Evolutionary conservation across 192 early-diverging fungal genomes (phyloP).

Genomic region (Coemansia sp.): DNA sequence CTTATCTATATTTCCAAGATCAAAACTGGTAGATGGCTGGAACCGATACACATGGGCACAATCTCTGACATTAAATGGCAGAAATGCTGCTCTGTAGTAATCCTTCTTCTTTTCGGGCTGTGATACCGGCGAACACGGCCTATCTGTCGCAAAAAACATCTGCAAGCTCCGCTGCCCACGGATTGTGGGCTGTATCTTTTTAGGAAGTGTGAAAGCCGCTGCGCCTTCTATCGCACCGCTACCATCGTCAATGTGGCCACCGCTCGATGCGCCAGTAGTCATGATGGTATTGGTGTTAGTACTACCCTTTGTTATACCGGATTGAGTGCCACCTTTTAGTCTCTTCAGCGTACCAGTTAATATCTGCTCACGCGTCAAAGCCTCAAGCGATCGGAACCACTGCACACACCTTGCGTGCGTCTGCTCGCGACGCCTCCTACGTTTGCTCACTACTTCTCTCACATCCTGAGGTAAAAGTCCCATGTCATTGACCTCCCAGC

Average conservation of each 20-base stretch:
- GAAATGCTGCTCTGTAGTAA: slow-evolving; percentile 40
- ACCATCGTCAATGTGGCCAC: neutral
- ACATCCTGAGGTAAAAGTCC: slow-evolving; percentile 30
- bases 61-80: slow-evolving; percentile 38
- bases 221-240: neutral
- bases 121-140: neutral
- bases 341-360: slow-evolving; percentile 29
- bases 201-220: neutral
- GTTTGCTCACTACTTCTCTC: slow-evolving; percentile 22
- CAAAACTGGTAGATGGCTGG: slow-evolving; percentile 28
- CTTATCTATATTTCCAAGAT: slow-evolving; percentile 37
- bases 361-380: slow-evolving; percentile 18
- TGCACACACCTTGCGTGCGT: slow-evolving; percentile 24
- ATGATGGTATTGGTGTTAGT: neutral
- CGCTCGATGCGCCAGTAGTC: neutral
- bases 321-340: slow-evolving; percentile 18
- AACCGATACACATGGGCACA: slow-evolving; percentile 30
- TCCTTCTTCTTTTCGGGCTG: neutral
- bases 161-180: slow-evolving; percentile 44
- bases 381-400: slow-evolving; percentile 27
- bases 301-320: neutral
- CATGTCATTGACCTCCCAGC: slow-evolving; percentile 46
- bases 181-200: slow-evolving; percentile 10
- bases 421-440: slow-evolving; percentile 16
- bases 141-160: slow-evolving; percentile 39